A percentile compares a stretch with the other conserved stretches of the same genome.
Conservation (phyloP, 345 rosid genomes). For the Pistacia vera region DNA sequence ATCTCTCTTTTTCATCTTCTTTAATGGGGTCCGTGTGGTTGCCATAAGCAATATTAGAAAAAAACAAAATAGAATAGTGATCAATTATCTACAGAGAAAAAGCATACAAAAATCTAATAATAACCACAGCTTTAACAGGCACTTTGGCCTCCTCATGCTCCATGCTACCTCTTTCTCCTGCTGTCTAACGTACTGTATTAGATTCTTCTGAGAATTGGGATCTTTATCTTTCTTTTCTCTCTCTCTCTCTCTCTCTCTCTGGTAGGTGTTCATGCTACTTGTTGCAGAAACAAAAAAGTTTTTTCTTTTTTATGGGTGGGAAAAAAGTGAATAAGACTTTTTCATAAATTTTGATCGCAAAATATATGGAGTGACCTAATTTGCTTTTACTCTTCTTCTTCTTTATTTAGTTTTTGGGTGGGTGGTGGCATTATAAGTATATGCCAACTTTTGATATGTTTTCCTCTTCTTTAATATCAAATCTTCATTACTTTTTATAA, state of each 20-base stretch:
- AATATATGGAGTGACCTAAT: not conserved
- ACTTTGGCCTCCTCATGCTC: too few species aligned
- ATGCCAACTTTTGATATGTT: not conserved
- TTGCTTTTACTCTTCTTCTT: not conserved
- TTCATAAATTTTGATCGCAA: not conserved
- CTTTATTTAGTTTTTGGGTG: not conserved
- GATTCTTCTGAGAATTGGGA: not conserved
- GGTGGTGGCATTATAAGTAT: not conserved
- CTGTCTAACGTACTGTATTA: not conserved
- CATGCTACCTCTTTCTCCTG: not conserved
- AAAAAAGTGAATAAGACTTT: not conserved
- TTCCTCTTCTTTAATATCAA: not conserved
- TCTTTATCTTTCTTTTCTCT: not conserved
- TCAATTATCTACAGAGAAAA: not conserved
- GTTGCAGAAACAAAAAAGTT: not conserved
- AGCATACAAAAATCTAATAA: too few species aligned
- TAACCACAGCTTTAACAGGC: too few species aligned
- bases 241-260: not conserved
- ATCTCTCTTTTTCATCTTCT: not conserved
- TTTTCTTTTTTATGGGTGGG: not conserved
- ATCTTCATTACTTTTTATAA: too few species aligned
- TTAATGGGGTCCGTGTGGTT: slow-evolving; percentile 19
- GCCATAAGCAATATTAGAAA: not conserved
- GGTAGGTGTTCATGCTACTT: not conserved
- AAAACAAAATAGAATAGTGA: not conserved